phyloP scores from a whole-genome alignment of 768 basidiomycete species.

The Sutorius australiensis region DNA sequence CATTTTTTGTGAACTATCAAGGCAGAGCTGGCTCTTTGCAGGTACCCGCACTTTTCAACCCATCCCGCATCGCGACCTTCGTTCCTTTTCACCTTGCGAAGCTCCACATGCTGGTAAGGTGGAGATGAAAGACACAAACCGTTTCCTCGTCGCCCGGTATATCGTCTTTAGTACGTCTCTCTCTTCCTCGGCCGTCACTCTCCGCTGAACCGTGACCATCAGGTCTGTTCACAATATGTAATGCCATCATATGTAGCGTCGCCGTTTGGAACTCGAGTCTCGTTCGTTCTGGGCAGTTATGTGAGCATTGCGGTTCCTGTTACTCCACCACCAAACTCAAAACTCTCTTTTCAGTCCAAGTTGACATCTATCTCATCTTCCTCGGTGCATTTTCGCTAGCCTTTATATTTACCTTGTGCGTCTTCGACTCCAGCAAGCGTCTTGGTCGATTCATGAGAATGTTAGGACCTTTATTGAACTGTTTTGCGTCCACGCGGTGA shows the following conservation, averaged over 20 bases:
- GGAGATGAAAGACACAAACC: conserved; percentile 37
- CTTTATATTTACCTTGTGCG: conserved; percentile 58
- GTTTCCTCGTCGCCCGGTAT: conserved; percentile 53
- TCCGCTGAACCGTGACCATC: conserved; percentile 3
- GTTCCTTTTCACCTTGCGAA: conserved; percentile 8
- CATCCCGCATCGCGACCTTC: conserved; percentile 34
- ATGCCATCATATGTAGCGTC: conserved; percentile 59
- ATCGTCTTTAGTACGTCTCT: conserved; percentile 49
- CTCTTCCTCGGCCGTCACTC: not conserved
- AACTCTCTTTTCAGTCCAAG: conserved; percentile 32
- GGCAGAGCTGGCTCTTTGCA: conserved; percentile 32
- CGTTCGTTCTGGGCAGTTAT: conserved; percentile 32
- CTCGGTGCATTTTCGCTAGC: conserved; percentile 56
- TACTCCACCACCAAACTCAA: conserved; percentile 6
- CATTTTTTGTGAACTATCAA: conserved; percentile 4
- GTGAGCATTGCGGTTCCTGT: conserved; percentile 33
- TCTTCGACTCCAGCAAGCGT: not conserved
- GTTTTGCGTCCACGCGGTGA: conserved; percentile 44
- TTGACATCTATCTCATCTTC: conserved; percentile 60
- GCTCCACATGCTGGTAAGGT: conserved; percentile 29
- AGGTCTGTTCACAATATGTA: conserved; percentile 63
- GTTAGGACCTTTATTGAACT: conserved; percentile 57
- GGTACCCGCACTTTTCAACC: not conserved
- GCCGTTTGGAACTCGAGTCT: conserved; percentile 69
- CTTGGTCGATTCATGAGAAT: conserved; percentile 1